Conservation (phyloP, 2,329 filamentous ascomycete species). For the Aureobasidium subglaciale region DNA sequence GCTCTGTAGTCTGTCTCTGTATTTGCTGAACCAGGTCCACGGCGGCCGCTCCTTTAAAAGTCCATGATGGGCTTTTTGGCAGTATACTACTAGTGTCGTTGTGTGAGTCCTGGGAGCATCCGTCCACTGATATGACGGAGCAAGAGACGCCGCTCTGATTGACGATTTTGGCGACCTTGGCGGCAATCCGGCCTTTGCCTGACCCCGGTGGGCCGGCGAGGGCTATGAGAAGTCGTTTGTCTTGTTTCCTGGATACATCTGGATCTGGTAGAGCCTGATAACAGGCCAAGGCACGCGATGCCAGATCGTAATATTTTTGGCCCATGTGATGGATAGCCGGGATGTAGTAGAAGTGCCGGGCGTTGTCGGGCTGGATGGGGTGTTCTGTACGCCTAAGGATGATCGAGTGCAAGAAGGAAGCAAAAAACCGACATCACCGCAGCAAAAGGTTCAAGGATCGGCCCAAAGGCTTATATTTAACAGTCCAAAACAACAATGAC, state of each 20-base stretch:
- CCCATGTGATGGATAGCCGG: not conserved
- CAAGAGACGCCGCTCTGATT: slow-evolving; percentile 12
- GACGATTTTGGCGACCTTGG: slow-evolving; percentile 2
- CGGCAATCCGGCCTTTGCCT: slow-evolving; percentile 5
- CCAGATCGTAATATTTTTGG: slow-evolving; percentile 5
- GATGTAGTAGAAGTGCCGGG: not conserved
- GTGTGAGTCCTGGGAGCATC: not conserved
- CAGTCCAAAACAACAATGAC: slow-evolving; percentile 1
- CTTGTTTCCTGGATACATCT: slow-evolving; percentile 7
- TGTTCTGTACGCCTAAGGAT: not conserved
- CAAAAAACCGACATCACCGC: not conserved
- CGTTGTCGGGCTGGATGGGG: not conserved
- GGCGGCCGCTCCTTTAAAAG: slow-evolving; percentile 7
- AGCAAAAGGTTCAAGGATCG: not conserved
- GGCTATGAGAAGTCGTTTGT: slow-evolving; percentile 11
- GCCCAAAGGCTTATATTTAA: not conserved
- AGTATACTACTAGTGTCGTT: not conserved
- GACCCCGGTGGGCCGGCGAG: slow-evolving; percentile 6
- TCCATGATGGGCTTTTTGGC: slow-evolving; percentile 4
- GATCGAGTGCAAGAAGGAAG: not conserved
- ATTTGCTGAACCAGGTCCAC: slow-evolving; percentile 10
- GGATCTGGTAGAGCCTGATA: slow-evolving; percentile 6
- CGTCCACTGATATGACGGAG: slow-evolving; percentile 9
- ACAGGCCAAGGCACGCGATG: slow-evolving; percentile 3
- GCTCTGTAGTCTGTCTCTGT: not conserved